These are phyloP conservation scores for Coemansia sp. DNA, from an alignment of 192 early-diverging fungal genomes.

Conservation along the genomic window DNA sequence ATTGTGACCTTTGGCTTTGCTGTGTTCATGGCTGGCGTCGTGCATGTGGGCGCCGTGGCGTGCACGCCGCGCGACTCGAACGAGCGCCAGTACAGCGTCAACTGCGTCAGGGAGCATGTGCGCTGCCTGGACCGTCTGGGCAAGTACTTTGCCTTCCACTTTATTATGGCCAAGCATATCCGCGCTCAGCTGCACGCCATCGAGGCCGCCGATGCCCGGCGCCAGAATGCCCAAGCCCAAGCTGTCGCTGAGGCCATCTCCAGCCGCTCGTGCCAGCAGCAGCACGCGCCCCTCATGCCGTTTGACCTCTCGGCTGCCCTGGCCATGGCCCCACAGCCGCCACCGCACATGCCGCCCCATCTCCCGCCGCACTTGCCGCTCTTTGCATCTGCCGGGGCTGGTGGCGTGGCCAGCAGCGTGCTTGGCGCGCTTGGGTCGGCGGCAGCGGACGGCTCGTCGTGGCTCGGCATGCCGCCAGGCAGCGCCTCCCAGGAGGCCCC, in stretches of 20 bases:
- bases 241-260: constrained; percentile 11
- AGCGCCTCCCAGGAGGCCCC: neutral
- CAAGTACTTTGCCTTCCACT: constrained; percentile 56
- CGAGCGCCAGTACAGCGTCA: constrained; percentile 56
- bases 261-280: neutral
- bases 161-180: constrained; percentile 58
- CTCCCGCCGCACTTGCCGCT: constrained; percentile 3
- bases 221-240: neutral
- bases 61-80: constrained; percentile 39
- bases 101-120: constrained; percentile 54
- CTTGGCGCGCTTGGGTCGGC: neutral
- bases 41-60: constrained; percentile 51
- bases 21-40: constrained; percentile 57
- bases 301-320: constrained; percentile 22
- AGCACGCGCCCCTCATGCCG: neutral
- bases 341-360: too few relatives aligned
- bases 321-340: neutral
- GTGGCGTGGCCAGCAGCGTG: neutral
- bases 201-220: constrained; percentile 18
- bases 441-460: neutral
- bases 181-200: constrained; percentile 53
- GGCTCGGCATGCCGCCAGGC: neutral
- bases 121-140: constrained; percentile 46
- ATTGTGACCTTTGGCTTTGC: constrained; percentile 55
- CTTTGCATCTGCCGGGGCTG: constrained; percentile 2